Evolutionary conservation across 2,329 filamentous ascomycete genomes (phyloP).

Genomic region (Leptographium procerum): DNA sequence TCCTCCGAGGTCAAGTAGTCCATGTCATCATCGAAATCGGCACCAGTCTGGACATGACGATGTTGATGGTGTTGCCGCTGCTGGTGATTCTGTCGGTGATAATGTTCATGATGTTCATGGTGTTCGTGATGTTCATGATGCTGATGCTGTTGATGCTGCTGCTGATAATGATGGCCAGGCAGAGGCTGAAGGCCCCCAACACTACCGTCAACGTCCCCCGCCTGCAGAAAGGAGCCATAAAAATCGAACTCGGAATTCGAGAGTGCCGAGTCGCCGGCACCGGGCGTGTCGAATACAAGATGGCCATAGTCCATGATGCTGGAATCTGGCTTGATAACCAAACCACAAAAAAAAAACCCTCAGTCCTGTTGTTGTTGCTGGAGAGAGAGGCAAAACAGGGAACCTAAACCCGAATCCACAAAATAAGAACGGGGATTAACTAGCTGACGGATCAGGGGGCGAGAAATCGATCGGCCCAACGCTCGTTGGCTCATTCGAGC

Average conservation of each 20-base stretch:
- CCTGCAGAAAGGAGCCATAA: background rate
- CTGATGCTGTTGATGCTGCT: background rate
- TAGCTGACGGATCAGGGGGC: background rate
- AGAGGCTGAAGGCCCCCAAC: background rate
- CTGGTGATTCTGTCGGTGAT: background rate
- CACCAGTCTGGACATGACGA: background rate
- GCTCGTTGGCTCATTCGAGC: background rate
- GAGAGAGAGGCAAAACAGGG: background rate
- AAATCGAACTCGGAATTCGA: background rate
- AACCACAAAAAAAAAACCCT: background rate
- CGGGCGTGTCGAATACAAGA: slow-evolving; percentile 6
- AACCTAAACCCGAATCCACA: background rate
- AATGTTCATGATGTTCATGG: background rate
- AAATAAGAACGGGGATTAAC: background rate
- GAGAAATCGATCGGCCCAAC: background rate
- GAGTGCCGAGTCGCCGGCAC: background rate
- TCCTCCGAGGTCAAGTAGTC: background rate
- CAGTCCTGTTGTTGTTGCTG: background rate
- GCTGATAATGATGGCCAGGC: background rate
- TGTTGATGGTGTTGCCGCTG: background rate
- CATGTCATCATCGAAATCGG: background rate
- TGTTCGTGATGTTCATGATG: slow-evolving; percentile 2
- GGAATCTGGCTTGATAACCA: background rate
- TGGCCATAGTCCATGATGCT: slow-evolving; percentile 7
- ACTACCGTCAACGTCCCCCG: background rate